These are phyloP conservation scores for Populus hybrid DNA, from an alignment of 441 rosid species.

Conservation along the genomic window DNA sequence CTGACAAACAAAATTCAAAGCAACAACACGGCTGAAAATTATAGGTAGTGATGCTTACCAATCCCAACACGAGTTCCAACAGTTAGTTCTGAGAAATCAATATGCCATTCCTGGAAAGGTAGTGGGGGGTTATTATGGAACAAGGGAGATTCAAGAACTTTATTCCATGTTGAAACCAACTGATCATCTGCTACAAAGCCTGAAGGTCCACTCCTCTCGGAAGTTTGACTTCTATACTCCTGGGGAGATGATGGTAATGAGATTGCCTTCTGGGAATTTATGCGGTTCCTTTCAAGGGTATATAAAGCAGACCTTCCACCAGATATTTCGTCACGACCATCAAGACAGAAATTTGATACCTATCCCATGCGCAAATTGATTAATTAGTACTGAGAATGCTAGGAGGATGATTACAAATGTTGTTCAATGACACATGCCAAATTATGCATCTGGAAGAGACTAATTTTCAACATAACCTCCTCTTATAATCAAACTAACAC, in stretches of 20 bases:
- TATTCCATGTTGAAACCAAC: slow-evolving; percentile 70
- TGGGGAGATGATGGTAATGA: slow-evolving; percentile 98
- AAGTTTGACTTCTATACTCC: slow-evolving; percentile 61
- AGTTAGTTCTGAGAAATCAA: slow-evolving; percentile 86
- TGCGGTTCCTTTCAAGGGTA: slow-evolving; percentile 47
- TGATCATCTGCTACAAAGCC: slow-evolving; percentile 46
- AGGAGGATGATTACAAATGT: slow-evolving; percentile 3
- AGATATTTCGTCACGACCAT: slow-evolving; percentile 55
- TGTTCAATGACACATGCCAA: background rate
- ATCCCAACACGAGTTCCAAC: slow-evolving; percentile 99
- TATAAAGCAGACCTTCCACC: slow-evolving; percentile 63
- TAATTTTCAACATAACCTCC: background rate
- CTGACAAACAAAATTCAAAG: background rate
- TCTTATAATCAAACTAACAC: background rate
- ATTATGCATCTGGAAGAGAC: background rate
- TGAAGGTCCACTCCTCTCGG: slow-evolving; percentile 53
- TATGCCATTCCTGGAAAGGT: slow-evolving; percentile 91
- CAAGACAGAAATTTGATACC: slow-evolving; percentile 59
- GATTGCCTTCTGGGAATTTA: slow-evolving; percentile 85
- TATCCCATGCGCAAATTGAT: slow-evolving; percentile 27
- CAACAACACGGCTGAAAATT: background rate
- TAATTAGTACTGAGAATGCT: slow-evolving; percentile 9
- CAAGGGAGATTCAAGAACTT: slow-evolving; percentile 88
- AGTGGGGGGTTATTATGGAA: slow-evolving; percentile 72
- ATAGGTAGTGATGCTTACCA: slow-evolving; percentile 45